Evolutionary conservation across 169 alveolate species (phyloP).

Genomic region (Cryptosporidium ubiquitum): DNA sequence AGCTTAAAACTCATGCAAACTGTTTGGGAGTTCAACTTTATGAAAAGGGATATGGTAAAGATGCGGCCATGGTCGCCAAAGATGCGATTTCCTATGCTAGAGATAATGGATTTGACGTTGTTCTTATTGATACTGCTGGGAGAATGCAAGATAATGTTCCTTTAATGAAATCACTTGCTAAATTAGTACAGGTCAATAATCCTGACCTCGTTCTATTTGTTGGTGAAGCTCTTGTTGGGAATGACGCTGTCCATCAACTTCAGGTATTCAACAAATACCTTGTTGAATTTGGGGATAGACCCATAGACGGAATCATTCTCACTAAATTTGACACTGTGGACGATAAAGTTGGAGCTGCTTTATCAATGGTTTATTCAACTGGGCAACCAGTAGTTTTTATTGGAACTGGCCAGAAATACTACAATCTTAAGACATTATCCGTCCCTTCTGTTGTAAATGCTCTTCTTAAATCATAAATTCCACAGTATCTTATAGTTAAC

Average conservation of each 20-base stretch:
- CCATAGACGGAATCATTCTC: constrained; percentile 98
- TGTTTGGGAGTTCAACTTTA: constrained; percentile 94
- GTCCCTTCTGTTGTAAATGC: constrained; percentile 91
- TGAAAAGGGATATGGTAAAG: constrained; percentile 99
- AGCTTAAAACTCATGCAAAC: constrained; percentile 95
- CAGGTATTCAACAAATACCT: constrained; percentile 95
- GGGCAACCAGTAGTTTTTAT: constrained; percentile 99
- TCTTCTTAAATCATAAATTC: constrained; percentile 80
- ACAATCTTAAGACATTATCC: constrained; percentile 93
- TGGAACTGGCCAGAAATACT: constrained; percentile 99
- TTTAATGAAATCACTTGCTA: constrained; percentile 90
- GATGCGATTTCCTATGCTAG: constrained; percentile 93
- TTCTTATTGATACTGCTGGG: constrained; percentile 99
- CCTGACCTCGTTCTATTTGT: constrained; percentile 98
- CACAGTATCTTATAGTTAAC: background rate
- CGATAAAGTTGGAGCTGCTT: constrained; percentile 99
- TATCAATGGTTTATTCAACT: constrained; percentile 98
- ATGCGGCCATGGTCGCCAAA: constrained; percentile 96
- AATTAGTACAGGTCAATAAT: constrained; percentile 93
- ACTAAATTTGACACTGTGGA: constrained; percentile 99
- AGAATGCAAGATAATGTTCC: constrained; percentile 99
- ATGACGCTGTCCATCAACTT: constrained; percentile 99
- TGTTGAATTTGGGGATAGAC: constrained; percentile 91
- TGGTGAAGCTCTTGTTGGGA: constrained; percentile 99
- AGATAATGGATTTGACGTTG: constrained; percentile 93